phyloP scores from a whole-genome alignment of 345 rosid genomes.

The Combretum micranthum region DNA sequence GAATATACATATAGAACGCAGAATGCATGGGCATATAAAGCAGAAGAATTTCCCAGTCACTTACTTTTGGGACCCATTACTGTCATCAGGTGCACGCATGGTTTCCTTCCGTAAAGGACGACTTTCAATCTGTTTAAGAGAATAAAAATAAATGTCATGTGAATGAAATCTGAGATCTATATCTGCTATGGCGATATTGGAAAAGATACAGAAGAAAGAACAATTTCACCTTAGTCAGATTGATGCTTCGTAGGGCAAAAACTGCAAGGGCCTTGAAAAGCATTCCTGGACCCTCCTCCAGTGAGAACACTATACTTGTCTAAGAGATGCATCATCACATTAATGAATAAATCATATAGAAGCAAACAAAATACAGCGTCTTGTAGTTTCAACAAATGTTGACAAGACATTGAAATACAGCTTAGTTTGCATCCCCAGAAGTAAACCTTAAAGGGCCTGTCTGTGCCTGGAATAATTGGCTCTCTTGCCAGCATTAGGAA shows the following conservation, averaged over 20 bases:
- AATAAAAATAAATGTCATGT: constrained; percentile 3
- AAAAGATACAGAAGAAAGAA: background rate
- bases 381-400: too few relatives aligned
- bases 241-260: constrained; percentile 82
- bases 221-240: constrained; percentile 66
- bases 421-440: constrained; percentile 2
- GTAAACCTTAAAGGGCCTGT: constrained; percentile 83
- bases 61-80: constrained; percentile 46
- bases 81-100: constrained; percentile 54
- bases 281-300: constrained; percentile 94
- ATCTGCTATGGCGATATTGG: background rate
- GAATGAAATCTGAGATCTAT: background rate
- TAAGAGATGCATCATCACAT: constrained; percentile 20
- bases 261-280: constrained; percentile 99
- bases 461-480: constrained; percentile 86
- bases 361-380: too few relatives aligned
- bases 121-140: constrained; percentile 72
- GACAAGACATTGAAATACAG: too few relatives aligned
- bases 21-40: background rate
- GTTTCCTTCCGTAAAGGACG: constrained; percentile 77
- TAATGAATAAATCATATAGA: too few relatives aligned
- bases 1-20: background rate
- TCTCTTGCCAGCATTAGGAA: constrained; percentile 99
- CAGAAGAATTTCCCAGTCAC: background rate
- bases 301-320: constrained; percentile 94